Base-by-base conservation (phyloP, 495 filamentous ascomycete species). In the Penicillium cinerascens region DNA sequence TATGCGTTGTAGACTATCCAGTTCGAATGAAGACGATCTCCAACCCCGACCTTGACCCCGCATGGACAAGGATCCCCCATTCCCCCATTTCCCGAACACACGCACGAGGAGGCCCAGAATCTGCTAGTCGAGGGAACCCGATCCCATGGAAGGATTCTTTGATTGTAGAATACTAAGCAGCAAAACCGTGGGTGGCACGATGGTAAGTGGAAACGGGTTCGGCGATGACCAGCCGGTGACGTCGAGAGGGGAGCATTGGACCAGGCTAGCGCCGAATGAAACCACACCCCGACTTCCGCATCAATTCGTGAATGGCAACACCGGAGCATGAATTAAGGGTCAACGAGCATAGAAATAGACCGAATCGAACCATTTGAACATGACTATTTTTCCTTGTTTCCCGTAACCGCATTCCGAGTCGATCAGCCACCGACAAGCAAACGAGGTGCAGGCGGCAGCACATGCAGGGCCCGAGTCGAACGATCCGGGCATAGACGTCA, bases 171-270 rank as follows among this genome's bases (percentile, higher is more conserved):
- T 15, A 10, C 29, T 23, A 2, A 42, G 36, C 6, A 0, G 6
- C 6, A 9, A 42, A 29, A 33, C 50, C 52, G 21, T 56, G 47
- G 60, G 39, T 51, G 22, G 36, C 6, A 13, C 18, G 33, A 22
- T 26, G 45, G 26, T n/a, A 48, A 21, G 20, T 44, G 33, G 49
- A 59, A 41, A 22, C 18, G 33, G 25, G 41, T 39, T 37, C 46
- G 49, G 44, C 26, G 20, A 66, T 68, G 66, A 68, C 56, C 52
- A 46, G 53, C 44, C 49, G 56, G 58, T 68, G 66, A 68, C 66
- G 66, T 68, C 60, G 63, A 54, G 41, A 11, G 21, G 46, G 36
- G 46, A 38, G 36, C 46, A 40, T 48, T 29, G 25, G 50, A 16
- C 43, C 47, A 26, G 47, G 20, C 50, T 53, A 40, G 41, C 42